These are phyloP conservation scores for Ophiostoma himal-ulmi DNA, from an alignment of 2,329 filamentous ascomycete genomes.

Conservation along the genomic window DNA sequence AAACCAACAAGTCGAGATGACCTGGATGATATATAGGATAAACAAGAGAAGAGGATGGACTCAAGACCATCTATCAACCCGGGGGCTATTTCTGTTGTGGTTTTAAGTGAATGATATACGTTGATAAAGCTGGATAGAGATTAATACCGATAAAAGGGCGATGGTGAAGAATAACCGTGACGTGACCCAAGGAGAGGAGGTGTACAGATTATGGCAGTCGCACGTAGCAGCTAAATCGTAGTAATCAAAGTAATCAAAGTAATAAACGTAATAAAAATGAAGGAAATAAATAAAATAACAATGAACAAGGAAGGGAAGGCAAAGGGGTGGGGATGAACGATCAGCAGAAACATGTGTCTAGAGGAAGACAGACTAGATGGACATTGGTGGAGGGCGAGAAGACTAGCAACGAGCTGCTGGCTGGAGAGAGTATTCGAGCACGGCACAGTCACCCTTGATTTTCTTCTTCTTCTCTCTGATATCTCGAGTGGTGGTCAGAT, in stretches of 20 bases:
- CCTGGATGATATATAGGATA: not conserved
- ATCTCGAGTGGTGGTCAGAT: not conserved
- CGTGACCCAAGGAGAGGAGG: not conserved
- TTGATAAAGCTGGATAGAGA: not conserved
- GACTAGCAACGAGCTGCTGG: not conserved
- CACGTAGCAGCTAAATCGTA: not conserved
- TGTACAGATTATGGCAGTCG: not conserved
- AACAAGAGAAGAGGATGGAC: not conserved
- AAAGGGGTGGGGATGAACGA: constrained; percentile 4
- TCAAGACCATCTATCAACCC: not conserved
- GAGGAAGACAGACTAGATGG: not conserved
- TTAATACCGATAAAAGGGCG: not conserved
- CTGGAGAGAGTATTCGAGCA: not conserved
- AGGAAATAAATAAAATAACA: not conserved
- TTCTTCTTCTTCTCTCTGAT: not conserved
- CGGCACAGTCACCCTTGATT: not conserved
- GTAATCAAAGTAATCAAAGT: no score
- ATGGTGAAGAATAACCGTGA: not conserved
- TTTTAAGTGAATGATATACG: constrained; percentile 1
- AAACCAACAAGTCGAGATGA: not conserved
- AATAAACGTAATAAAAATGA: not conserved
- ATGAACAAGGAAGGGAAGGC: not conserved
- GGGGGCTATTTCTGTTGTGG: not conserved
- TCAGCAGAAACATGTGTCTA: constrained; percentile 4
- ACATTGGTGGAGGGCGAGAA: not conserved